phyloP scores from a whole-genome alignment of 1,284 basidiomycete genomes.

The Leccinum fuscescens region DNA sequence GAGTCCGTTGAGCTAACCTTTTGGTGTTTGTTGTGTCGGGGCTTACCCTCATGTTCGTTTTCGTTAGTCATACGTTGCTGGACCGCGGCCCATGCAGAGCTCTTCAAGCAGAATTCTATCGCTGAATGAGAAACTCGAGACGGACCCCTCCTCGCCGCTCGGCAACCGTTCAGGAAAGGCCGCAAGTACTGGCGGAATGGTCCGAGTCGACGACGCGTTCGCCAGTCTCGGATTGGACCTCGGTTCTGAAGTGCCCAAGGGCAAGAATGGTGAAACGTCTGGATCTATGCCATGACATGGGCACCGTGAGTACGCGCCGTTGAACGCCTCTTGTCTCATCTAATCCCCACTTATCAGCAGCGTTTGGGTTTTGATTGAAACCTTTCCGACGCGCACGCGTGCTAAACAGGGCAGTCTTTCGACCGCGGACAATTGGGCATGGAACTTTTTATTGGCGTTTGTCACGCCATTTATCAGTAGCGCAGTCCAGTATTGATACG shows the following conservation, averaged over 20 bases:
- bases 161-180: constrained; percentile 43
- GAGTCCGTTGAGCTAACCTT: background rate
- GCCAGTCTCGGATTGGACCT: constrained; percentile 67
- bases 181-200: constrained; percentile 29
- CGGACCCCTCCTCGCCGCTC: constrained; percentile 76
- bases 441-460: constrained; percentile 77
- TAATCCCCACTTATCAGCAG: too few relatives aligned
- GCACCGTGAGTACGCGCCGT: too few relatives aligned
- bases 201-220: constrained; percentile 48
- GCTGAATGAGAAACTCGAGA: constrained; percentile 89
- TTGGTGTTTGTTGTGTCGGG: background rate
- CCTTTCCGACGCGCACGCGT: constrained; percentile 45
- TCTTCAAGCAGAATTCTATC: constrained; percentile 66
- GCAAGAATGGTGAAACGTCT: constrained; percentile 25
- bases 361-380: too few relatives aligned
- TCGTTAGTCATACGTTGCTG: constrained; percentile 2
- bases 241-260: constrained; percentile 11
- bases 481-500: constrained; percentile 63
- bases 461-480: constrained; percentile 68
- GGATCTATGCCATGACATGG: too few relatives aligned
- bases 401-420: constrained; percentile 76
- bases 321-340: too few relatives aligned
- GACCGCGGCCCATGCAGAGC: constrained; percentile 66
- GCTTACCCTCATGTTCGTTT: background rate
- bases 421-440: constrained; percentile 68